These are phyloP conservation scores for Cyberlindnera veronae DNA, from an alignment of 805 yeast species.

Conservation along the genomic window DNA sequence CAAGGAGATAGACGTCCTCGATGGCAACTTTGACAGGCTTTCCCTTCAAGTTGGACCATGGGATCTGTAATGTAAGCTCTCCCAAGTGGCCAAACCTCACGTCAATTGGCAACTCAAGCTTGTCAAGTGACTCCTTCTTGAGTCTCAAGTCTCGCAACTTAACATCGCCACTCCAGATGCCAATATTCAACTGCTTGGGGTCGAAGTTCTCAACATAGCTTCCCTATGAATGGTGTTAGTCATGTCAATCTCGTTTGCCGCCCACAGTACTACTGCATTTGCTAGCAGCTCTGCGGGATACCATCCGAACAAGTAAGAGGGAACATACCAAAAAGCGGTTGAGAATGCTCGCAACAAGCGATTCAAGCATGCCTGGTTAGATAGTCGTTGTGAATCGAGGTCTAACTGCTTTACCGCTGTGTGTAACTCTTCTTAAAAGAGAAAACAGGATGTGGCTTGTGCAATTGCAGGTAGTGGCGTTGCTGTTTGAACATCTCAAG, in stretches of 20 bases:
- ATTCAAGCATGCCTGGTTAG: conserved; percentile 54
- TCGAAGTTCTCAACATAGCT: conserved; percentile 91
- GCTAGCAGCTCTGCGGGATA: not conserved
- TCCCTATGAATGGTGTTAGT: conserved; percentile 34
- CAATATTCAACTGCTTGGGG: conserved; percentile 90
- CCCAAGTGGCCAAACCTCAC: conserved; percentile 90
- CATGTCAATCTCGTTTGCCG: not conserved
- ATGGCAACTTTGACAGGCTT: conserved; percentile 87
- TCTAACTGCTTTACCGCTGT: not conserved
- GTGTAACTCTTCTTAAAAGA: too few species aligned
- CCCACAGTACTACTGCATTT: conserved; percentile 1
- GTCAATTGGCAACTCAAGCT: conserved; percentile 79
- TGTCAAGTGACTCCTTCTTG: conserved; percentile 86
- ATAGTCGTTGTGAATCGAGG: not conserved
- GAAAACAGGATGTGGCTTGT: too few species aligned
- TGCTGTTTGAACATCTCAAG: too few species aligned
- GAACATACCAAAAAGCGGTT: conserved; percentile 47
- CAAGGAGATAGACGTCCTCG: conserved; percentile 82
- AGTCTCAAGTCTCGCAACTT: conserved; percentile 72
- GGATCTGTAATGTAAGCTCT: conserved; percentile 83
- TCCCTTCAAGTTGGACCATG: conserved; percentile 92
- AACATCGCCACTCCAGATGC: conserved; percentile 98
- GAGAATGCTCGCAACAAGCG: conserved; percentile 58
- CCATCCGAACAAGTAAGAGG: too few species aligned
- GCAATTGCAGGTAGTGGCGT: too few species aligned